Conservation (phyloP, 768 basidiomycete genomes). For the Termitomyces sp. region DNA sequence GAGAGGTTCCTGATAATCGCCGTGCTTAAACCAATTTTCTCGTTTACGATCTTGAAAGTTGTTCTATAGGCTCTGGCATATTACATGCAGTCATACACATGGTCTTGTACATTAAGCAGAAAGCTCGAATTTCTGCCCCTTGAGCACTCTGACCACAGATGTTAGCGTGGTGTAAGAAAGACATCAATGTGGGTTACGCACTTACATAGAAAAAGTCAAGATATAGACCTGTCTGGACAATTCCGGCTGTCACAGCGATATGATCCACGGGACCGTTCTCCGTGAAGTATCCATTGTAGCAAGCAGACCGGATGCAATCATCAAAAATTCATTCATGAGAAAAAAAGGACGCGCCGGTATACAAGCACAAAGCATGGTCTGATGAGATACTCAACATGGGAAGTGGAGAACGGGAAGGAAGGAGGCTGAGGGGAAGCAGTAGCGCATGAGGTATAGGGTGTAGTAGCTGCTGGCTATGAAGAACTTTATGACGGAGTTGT, state of each 20-base stretch:
- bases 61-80: constrained; percentile 11
- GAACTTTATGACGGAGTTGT: constrained; percentile 97
- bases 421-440: constrained; percentile 71
- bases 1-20: no score
- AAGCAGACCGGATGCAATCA: neutral
- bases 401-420: constrained; percentile 11
- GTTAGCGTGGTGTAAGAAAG: no score
- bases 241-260: constrained; percentile 90
- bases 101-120: constrained; percentile 56
- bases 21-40: neutral
- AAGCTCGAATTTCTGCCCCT: constrained; percentile 91
- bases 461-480: constrained; percentile 88
- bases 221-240: constrained; percentile 95
- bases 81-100: no score
- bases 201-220: constrained; percentile 95
- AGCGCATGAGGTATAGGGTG: constrained; percentile 87
- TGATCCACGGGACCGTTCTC: constrained; percentile 76
- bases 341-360: constrained; percentile 68
- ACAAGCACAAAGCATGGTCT: constrained; percentile 77
- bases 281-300: constrained; percentile 47
- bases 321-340: neutral
- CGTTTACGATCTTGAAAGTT: neutral
- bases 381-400: no score
- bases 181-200: no score
- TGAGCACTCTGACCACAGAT: no score